Evolutionary conservation across 208 protist genomes (phyloP).

Genomic region (Leishmania lainsoni): DNA sequence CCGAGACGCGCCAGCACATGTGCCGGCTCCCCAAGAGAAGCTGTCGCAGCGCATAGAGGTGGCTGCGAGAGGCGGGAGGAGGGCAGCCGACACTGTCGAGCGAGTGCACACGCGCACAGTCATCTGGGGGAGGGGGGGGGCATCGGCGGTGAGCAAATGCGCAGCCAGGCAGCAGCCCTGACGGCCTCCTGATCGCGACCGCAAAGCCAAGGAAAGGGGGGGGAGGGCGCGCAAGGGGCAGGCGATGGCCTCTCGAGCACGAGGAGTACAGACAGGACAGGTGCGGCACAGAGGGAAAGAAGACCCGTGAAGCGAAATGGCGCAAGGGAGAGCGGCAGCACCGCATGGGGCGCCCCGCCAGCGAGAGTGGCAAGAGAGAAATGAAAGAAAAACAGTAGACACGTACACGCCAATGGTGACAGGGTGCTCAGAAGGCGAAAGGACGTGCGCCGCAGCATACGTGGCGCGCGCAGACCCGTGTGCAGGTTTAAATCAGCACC

Average conservation of each 20-base stretch:
- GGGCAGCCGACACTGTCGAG: too few relatives aligned
- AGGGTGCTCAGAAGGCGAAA: background rate
- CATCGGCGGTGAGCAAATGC: too few relatives aligned
- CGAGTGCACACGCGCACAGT: too few relatives aligned
- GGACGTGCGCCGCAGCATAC: background rate
- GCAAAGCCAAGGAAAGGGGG: background rate
- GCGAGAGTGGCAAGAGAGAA: background rate
- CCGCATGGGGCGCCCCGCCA: background rate
- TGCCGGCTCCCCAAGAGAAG: too few relatives aligned
- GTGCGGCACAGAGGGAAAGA: background rate
- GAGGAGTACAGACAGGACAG: too few relatives aligned
- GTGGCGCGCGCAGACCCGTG: background rate
- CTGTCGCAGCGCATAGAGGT: too few relatives aligned
- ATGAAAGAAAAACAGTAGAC: background rate
- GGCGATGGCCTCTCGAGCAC: background rate
- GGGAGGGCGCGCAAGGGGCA: background rate
- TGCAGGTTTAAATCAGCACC: background rate
- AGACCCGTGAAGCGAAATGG: background rate
- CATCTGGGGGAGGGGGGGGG: too few relatives aligned
- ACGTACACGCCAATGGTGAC: background rate
- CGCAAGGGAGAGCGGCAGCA: background rate
- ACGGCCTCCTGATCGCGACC: too few relatives aligned
- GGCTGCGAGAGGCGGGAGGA: too few relatives aligned
- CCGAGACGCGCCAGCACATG: too few relatives aligned
- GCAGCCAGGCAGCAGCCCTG: too few relatives aligned